These are phyloP conservation scores for Aurantiochytrium sp. DNA, from an alignment of 108 stramenopile species.

Conservation along the genomic window DNA sequence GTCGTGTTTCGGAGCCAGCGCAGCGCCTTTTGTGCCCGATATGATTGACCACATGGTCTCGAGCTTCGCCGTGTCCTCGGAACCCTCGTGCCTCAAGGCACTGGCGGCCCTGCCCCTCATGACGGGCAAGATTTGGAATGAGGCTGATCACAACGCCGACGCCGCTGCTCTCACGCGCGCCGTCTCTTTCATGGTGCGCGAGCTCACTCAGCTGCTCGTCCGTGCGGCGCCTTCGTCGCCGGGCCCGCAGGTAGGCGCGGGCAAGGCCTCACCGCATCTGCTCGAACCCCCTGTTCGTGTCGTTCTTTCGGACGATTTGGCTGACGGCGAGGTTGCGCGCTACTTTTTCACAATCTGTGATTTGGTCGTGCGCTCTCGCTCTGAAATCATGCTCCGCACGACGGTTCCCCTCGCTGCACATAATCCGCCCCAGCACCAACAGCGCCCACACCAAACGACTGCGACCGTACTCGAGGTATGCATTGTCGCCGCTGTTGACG, in stretches of 20 bases:
- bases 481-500: not conserved
- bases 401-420: not conserved
- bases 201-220: not conserved
- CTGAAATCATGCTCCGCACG: not conserved
- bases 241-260: no score
- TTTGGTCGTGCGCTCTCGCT: not conserved
- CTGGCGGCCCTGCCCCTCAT: not conserved
- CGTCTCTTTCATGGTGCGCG: not conserved
- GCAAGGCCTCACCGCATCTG: not conserved
- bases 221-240: not conserved
- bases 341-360: not conserved
- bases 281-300: not conserved
- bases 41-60: not conserved
- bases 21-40: not conserved
- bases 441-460: not conserved
- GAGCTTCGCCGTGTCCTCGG: not conserved
- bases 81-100: not conserved
- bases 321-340: not conserved
- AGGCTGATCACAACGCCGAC: not conserved
- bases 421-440: no score
- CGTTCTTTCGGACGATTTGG: not conserved
- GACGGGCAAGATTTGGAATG: not conserved
- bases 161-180: not conserved
- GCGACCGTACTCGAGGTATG: not conserved
- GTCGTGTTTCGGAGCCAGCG: not conserved